Base-by-base conservation (phyloP, 768 basidiomycete genomes). In the Scleroderma citrinum region DNA sequence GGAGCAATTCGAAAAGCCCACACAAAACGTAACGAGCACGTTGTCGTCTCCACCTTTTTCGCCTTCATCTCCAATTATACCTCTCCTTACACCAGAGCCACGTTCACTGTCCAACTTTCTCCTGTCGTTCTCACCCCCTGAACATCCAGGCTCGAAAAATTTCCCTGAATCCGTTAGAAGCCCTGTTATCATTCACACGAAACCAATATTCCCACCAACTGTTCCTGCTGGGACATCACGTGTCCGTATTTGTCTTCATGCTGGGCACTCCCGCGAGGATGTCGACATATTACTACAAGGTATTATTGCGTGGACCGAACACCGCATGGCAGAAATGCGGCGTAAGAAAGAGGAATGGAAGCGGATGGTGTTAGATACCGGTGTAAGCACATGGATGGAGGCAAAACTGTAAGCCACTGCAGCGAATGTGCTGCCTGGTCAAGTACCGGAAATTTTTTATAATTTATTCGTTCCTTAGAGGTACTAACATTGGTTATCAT, bases 201-300 rank as follows among this genome's bases (percentile, higher is more conserved):
- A 84, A 3, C 82, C 87, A 4, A 91, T 92, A 36, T 82, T 80
- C 10, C 86, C 84, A 73, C 94, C 95, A 0, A 96, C 93, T 0
- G 93, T 96, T 0, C 91, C 93, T 0, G 84, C 83, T 46, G 92
- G 90, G 8, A 78, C 77, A 51, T 87, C 93, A 52, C 78, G 93
- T 16, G 84, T 97, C 2, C 69, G 94, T 3, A 78, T 97, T n/a
- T 97, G 94, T 63, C 59, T 97, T 23, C 88, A 93, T 59, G 82
- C 92, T 0, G 81, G 76, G 2, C 91, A 94, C 58, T 80, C 81
- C 13, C 50, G 58, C 2, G 72, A 69, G 34, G 83, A 94, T 24
- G 73, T 95, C 3, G 76, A 80, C 34, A 60, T 66, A 13, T 67
- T 96, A 17, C 73, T 80, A 0, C 48, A 62, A 2, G 79, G 74